Conservation (phyloP, 441 rosid species). For the Daphne laureola region DNA sequence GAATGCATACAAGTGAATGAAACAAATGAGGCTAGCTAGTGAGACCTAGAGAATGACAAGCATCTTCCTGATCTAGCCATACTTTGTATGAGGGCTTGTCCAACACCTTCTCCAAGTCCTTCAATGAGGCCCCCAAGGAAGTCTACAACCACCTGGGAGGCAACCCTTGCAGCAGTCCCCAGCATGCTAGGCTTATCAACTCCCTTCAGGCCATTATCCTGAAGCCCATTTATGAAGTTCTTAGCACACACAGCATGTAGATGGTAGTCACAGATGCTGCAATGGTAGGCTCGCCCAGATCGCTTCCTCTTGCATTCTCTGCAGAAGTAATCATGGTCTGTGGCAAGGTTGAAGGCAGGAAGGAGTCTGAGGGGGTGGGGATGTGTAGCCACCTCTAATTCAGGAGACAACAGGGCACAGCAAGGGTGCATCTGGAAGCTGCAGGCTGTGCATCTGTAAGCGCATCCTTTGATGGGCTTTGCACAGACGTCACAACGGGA, state of each 20-base stretch:
- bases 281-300: conserved; percentile 57
- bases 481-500: conserved; percentile 74
- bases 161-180: conserved; percentile 51
- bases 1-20: no score
- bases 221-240: conserved; percentile 65
- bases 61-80: conserved; percentile 29
- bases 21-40: no score
- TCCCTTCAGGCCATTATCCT: conserved; percentile 45
- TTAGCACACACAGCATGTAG: conserved; percentile 83
- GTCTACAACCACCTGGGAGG: conserved; percentile 56
- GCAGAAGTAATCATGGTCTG: conserved; percentile 27
- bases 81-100: conserved; percentile 50
- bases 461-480: conserved; percentile 58
- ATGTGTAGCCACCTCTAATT: conserved; percentile 46
- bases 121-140: conserved; percentile 74
- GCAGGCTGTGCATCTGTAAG: conserved; percentile 66
- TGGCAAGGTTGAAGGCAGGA: conserved; percentile 19
- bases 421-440: conserved; percentile 85
- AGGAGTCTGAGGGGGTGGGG: conserved; percentile 63
- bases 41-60: no score
- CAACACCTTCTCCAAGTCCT: conserved; percentile 83
- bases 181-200: conserved; percentile 41
- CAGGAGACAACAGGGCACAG: conserved; percentile 70
- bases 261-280: conserved; percentile 67
- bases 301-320: conserved; percentile 63